These are phyloP conservation scores for Hura crepitans DNA, from an alignment of 441 rosid genomes.

Conservation along the genomic window DNA sequence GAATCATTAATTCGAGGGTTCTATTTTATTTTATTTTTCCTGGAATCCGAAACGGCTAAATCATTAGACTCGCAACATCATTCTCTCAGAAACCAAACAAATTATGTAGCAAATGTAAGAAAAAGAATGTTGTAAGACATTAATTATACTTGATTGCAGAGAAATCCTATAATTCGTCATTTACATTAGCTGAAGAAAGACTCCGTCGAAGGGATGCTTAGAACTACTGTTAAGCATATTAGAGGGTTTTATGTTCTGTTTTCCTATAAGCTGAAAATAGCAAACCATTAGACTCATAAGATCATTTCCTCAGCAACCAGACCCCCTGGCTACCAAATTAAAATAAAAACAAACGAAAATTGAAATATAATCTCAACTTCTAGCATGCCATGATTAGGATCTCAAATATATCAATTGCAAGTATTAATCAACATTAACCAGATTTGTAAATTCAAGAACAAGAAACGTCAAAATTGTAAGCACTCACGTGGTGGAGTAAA, in stretches of 20 bases:
- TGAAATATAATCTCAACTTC: background rate
- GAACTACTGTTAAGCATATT: background rate
- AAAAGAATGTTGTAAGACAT: background rate
- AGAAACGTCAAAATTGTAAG: conserved; percentile 1
- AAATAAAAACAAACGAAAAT: conserved; percentile 1
- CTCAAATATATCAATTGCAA: background rate
- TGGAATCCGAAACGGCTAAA: no score
- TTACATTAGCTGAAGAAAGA: background rate
- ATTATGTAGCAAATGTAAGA: background rate
- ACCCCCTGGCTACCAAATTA: background rate
- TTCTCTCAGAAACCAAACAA: background rate
- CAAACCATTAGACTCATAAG: conserved; percentile 2
- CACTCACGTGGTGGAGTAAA: conserved; percentile 82
- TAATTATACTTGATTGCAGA: background rate
- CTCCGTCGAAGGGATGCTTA: background rate
- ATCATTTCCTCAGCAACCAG: conserved; percentile 9
- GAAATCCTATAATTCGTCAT: background rate
- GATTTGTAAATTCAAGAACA: conserved; percentile 3
- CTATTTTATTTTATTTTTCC: no score
- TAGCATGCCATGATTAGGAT: background rate
- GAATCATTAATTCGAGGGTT: no score
- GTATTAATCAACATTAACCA: background rate
- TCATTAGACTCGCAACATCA: background rate
- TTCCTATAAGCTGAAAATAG: background rate
- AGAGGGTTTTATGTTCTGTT: background rate